A percentile compares a stretch with the other conserved stretches of the same genome.
phyloP scores from a whole-genome alignment of 1,139 yeast genomes.

The Saccharomyces hybrid region DNA sequence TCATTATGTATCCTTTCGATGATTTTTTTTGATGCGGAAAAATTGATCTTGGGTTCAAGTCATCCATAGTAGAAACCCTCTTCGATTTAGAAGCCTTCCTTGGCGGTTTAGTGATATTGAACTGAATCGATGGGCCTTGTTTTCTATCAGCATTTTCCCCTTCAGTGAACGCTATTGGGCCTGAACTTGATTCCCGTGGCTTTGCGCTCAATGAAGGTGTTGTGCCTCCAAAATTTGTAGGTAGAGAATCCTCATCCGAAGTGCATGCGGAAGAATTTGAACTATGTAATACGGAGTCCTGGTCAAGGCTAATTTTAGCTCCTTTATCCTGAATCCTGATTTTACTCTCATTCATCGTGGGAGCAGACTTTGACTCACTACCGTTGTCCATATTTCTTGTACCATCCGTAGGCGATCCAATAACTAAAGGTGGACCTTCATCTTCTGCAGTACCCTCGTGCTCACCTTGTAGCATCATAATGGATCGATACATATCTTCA shows the following conservation, averaged over 20 bases:
- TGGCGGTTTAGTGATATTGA: slow-evolving; percentile 22
- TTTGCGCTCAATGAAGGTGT: background rate
- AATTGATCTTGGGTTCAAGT: background rate
- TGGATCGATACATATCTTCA: slow-evolving; percentile 74
- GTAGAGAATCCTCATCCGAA: background rate
- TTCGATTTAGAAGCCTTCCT: slow-evolving; percentile 4
- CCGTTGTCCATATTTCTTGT: background rate
- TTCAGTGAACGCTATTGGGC: background rate
- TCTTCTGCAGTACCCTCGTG: slow-evolving; percentile 38
- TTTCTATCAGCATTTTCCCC: background rate
- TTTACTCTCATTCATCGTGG: background rate
- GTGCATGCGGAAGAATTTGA: background rate
- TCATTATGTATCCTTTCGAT: slow-evolving; percentile 11
- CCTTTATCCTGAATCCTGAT: background rate
- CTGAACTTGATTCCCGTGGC: background rate
- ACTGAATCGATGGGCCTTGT: slow-evolving; percentile 21
- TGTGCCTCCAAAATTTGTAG: background rate
- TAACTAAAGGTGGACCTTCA: slow-evolving; percentile 75
- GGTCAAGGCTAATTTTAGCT: background rate
- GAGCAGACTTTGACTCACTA: background rate
- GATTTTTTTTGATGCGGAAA: slow-evolving; percentile 5
- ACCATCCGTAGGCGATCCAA: slow-evolving; percentile 72
- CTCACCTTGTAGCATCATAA: slow-evolving; percentile 61
- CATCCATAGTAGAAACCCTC: background rate
- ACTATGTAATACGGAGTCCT: background rate